Conservation (phyloP, 805 yeast genomes). For the Sugiyamaella americana region DNA sequence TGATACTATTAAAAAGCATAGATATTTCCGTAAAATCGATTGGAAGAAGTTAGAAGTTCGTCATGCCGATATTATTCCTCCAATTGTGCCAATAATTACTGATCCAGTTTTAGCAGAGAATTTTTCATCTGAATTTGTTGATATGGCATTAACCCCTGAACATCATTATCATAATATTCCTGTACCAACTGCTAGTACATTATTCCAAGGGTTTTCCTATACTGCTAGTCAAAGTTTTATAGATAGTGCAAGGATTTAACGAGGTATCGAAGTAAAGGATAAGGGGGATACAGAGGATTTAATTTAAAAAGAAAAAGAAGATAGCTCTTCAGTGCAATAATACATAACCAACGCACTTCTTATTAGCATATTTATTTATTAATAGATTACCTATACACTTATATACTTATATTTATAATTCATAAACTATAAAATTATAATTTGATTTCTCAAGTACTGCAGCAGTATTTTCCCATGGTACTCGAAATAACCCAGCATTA, state of each 20-base stretch:
- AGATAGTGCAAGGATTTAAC: too few relatives aligned
- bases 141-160: conserved; percentile 40
- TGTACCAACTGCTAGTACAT: conserved; percentile 11
- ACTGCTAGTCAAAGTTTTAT: conserved; percentile 34
- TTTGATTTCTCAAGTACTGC: conserved; percentile 36
- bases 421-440: conserved; percentile 43
- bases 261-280: too few relatives aligned
- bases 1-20: conserved; percentile 50
- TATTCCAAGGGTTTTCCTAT: conserved; percentile 33
- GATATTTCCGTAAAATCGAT: conserved; percentile 69
- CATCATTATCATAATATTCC: conserved; percentile 11
- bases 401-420: too few relatives aligned
- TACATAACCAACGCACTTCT: too few relatives aligned
- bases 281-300: too few relatives aligned
- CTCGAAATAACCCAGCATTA: conserved; percentile 73
- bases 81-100: conserved; percentile 76
- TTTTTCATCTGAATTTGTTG: conserved; percentile 74
- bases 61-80: conserved; percentile 50
- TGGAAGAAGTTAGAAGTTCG: conserved; percentile 57
- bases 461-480: conserved; percentile 74
- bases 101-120: conserved; percentile 81
- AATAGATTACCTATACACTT: too few relatives aligned
- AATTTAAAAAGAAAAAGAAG: too few relatives aligned
- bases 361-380: too few relatives aligned
- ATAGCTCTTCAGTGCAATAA: too few relatives aligned